Conservation (phyloP, 495 filamentous ascomycete genomes). For the Chaetomium tenue region DNA sequence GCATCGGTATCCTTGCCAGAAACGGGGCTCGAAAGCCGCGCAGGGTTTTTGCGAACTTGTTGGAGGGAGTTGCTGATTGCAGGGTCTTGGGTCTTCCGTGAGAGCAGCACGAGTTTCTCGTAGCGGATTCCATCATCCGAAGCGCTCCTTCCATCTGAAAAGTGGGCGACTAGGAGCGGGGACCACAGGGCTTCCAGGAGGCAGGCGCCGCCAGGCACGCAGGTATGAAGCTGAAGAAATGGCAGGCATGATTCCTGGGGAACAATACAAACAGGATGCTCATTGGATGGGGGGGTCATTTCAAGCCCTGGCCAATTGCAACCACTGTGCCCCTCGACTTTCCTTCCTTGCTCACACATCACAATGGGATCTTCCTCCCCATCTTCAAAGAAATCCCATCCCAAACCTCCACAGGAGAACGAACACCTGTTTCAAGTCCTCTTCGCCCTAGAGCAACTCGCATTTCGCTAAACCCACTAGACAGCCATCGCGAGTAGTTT, state of each 20-base stretch:
- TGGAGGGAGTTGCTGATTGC: background rate
- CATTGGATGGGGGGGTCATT: background rate
- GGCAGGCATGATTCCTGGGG: constrained; percentile 12
- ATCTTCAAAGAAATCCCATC: no score
- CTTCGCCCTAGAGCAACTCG: background rate
- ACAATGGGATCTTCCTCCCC: background rate
- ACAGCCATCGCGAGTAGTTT: background rate
- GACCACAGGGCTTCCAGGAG: background rate
- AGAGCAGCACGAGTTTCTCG: background rate
- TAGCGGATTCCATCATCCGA: constrained; percentile 4
- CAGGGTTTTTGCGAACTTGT: background rate
- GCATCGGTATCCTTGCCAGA: constrained; percentile 6
- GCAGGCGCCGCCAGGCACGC: background rate
- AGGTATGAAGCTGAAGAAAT: background rate
- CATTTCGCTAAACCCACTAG: no score
- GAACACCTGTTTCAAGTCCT: background rate
- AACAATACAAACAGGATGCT: background rate
- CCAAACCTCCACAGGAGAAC: no score
- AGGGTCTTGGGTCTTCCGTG: no score
- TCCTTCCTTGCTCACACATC: background rate
- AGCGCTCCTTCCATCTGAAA: background rate
- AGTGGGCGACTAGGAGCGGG: background rate
- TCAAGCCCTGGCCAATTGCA: background rate
- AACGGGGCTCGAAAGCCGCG: background rate
- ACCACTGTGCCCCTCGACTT: background rate